Evolutionary conservation across 257 asterid genomes (phyloP), one percentile per base, ranked within the genome.

Genomic region (Nicotiana paniculata): DNA sequence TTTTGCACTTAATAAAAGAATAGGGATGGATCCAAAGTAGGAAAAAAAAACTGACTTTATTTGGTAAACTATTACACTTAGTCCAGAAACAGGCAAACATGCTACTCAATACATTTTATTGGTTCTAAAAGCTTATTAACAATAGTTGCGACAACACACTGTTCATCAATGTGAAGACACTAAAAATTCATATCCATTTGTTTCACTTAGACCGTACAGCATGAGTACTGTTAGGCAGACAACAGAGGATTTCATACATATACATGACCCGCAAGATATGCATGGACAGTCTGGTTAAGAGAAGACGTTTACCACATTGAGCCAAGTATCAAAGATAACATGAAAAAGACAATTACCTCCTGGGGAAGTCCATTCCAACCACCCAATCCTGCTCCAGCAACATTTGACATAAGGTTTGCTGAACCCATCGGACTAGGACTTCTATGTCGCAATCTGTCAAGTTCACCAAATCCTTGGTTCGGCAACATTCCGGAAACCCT

Each of bases 371-470:
- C 95, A 88, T 90, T 92, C 99, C 99, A 95, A 81, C 93, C 91
- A 16, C 89, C 70, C 84, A 93, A 85, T 80, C 97, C 96, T 65
- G 93, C 81, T 77, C 95, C 91, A 15, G 86, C 81, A 69, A 90
- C 91, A 85, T 90, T 93, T 75, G 97, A 88, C 85, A 94, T 80
- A 79, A 91, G 91, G 86, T 90, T 90, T 37, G 94, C 84, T 35
- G 99, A 93, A 77, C 97, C 98, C 99, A 95, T 95, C 9, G 99
- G 99, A 86, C 98, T 95, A 75, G 98, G 99, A 84, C 99, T 95
- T 88, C 99, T 90, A 68, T 93, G 98, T 69, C 97, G 90, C 82
- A 93, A 87, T 83, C 97, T 88, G 67, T 95, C 98, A 54, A 95
- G 90, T 82, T 95, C 98, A 35, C 93, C 89, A 81, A 90, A 93